A percentile compares a stretch with the other conserved stretches of the same genome.
Evolutionary conservation across 1,284 basidiomycete genomes (phyloP).

Genomic region (Fomitopsis palustris): DNA sequence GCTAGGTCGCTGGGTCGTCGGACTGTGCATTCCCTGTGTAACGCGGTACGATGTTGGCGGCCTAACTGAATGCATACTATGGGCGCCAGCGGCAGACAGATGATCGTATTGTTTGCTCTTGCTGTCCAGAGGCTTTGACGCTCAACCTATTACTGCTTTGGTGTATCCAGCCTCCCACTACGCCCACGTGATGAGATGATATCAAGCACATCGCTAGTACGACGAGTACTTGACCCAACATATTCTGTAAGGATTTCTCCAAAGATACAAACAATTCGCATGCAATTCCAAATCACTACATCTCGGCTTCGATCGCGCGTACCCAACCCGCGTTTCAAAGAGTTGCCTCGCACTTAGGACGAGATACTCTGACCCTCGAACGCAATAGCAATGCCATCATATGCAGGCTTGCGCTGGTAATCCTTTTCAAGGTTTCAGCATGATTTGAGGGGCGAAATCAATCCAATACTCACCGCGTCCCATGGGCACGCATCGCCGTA

Average conservation of each 20-base stretch:
- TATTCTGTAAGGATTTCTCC: no score
- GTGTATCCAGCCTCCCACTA: neutral
- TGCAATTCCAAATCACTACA: neutral
- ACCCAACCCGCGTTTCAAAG: neutral
- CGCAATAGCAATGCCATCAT: conserved; percentile 16
- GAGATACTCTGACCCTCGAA: conserved; percentile 6
- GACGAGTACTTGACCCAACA: no score
- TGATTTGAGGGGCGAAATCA: neutral
- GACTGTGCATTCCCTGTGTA: no score
- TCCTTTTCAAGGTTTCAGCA: conserved; percentile 3
- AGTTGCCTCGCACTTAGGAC: neutral
- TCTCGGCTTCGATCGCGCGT: neutral
- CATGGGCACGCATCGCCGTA: conserved; percentile 34
- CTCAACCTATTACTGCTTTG: neutral
- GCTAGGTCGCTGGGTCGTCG: no score
- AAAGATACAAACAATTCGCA: no score
- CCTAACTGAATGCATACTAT: neutral
- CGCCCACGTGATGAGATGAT: neutral
- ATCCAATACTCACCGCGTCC: conserved; percentile 24
- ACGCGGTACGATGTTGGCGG: neutral
- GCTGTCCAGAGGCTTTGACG: neutral
- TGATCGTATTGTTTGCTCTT: neutral
- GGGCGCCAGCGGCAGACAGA: neutral
- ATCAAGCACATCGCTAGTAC: neutral
- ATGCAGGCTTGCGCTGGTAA: conserved; percentile 16